phyloP scores from a whole-genome alignment of 768 basidiomycete genomes.

The Mycena chlorophos region DNA sequence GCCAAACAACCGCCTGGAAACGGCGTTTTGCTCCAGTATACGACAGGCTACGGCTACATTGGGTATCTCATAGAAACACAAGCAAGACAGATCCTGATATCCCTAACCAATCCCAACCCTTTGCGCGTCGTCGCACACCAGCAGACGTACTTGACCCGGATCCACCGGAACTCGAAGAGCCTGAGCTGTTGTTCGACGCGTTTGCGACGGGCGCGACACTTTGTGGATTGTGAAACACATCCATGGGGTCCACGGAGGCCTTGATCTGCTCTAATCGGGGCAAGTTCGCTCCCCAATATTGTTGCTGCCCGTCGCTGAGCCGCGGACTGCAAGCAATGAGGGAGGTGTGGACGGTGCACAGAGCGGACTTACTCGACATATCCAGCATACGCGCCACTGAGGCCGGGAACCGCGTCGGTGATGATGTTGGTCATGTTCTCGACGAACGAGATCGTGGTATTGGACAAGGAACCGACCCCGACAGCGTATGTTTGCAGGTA shows the following conservation, averaged over 20 bases:
- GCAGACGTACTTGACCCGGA: too few species aligned
- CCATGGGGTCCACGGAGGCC: slow-evolving; percentile 8
- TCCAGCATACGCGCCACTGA: slow-evolving; percentile 20
- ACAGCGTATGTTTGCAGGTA: slow-evolving; percentile 22
- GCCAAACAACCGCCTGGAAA: too few species aligned
- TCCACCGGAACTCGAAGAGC: too few species aligned
- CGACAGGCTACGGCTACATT: too few species aligned
- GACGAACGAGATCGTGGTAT: slow-evolving; percentile 11
- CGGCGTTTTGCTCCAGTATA: too few species aligned
- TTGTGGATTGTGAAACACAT: slow-evolving; percentile 21
- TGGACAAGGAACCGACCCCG: slow-evolving; percentile 9
- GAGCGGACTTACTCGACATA: slow-evolving; percentile 20
- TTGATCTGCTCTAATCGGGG: slow-evolving; percentile 18
- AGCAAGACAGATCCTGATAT: too few species aligned
- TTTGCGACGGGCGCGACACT: not conserved
- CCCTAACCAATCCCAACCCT: too few species aligned
- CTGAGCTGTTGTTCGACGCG: not conserved
- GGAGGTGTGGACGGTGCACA: too few species aligned
- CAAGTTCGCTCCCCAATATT: slow-evolving; percentile 21
- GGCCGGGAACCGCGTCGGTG: slow-evolving; percentile 16
- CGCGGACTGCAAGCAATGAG: slow-evolving; percentile 10
- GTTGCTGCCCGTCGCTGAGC: slow-evolving; percentile 13
- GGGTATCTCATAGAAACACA: too few species aligned
- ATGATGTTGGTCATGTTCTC: slow-evolving; percentile 11
- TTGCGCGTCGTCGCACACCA: too few species aligned